Conservation (phyloP, 2,329 filamentous ascomycete species). For the Fusarium sp. region DNA sequence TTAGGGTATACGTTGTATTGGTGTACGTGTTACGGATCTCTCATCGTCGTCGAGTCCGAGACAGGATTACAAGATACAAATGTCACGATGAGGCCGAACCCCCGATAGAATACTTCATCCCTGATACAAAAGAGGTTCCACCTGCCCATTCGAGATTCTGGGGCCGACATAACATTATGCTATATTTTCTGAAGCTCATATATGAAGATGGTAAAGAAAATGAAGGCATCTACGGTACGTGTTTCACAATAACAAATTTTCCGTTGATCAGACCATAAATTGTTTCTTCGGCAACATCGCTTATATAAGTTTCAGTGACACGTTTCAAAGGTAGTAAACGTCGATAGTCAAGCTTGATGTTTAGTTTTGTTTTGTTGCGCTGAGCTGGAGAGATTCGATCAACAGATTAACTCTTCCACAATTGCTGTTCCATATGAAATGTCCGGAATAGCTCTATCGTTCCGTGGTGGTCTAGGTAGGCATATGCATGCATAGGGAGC, state of each 20-base stretch:
- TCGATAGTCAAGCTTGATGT: not conserved
- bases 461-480: not conserved
- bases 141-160: not conserved
- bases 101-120: not conserved
- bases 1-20: not conserved
- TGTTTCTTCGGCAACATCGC: not conserved
- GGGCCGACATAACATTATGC: not conserved
- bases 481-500: not conserved
- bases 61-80: not conserved
- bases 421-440: not conserved
- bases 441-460: not conserved
- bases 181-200: not conserved
- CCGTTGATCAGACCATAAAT: not conserved
- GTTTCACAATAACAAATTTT: not conserved
- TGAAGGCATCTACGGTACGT: not conserved
- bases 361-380: not conserved
- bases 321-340: not conserved
- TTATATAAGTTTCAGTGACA: not conserved
- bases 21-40: not conserved
- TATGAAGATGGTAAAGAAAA: not conserved
- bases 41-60: not conserved
- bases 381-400: not conserved
- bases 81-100: not conserved
- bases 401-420: not conserved
- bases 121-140: not conserved